Evolutionary conservation across 306 rosid genomes (phyloP).

Genomic region (Quercus alba): DNA sequence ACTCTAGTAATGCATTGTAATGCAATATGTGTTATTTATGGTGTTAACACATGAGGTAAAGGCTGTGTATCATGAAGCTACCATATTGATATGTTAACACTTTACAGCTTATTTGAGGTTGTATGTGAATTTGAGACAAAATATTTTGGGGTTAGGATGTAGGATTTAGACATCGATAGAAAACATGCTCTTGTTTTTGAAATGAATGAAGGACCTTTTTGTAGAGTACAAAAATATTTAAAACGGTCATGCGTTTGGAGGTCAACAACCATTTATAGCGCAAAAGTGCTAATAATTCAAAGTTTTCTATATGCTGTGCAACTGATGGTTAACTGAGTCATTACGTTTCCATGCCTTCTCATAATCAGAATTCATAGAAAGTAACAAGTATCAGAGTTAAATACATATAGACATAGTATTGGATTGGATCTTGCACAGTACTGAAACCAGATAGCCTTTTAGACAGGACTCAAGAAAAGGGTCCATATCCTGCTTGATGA

Average conservation of each 20-base stretch:
- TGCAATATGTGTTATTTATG: too few relatives aligned
- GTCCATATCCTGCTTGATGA: not conserved
- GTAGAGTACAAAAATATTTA: not conserved
- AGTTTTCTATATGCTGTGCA: not conserved
- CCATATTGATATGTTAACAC: not conserved
- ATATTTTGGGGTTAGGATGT: not conserved
- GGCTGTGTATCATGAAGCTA: not conserved
- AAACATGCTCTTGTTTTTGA: not conserved
- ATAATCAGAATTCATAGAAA: not conserved
- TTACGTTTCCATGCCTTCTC: not conserved
- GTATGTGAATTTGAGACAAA: not conserved
- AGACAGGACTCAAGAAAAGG: not conserved
- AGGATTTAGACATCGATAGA: not conserved
- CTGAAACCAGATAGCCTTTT: not conserved
- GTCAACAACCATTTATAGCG: not conserved
- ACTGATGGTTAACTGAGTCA: not conserved
- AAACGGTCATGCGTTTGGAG: not conserved
- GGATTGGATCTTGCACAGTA: not conserved
- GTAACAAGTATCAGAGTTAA: not conserved
- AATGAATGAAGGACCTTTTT: not conserved
- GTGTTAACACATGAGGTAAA: not conserved
- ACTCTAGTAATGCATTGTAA: not conserved
- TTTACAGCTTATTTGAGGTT: not conserved
- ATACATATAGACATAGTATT: not conserved
- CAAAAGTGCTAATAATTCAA: not conserved